These are phyloP conservation scores for Fusarium sp. DNA, from an alignment of 2,329 filamentous ascomycete species.

Conservation along the genomic window DNA sequence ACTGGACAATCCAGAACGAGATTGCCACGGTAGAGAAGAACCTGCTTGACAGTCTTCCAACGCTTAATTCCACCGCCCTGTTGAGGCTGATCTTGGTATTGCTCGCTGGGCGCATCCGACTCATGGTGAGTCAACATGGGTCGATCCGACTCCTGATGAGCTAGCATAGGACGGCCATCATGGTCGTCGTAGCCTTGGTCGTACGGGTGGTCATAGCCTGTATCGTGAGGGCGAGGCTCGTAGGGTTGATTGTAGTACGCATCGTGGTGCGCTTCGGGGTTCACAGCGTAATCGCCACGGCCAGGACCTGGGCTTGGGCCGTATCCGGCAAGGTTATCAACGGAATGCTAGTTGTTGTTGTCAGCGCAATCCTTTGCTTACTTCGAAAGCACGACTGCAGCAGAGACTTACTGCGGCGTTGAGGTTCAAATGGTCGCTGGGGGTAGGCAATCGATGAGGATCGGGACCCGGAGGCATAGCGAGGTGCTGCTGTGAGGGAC, in stretches of 20 bases:
- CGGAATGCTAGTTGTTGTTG: slow-evolving; percentile 56
- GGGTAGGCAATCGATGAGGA: slow-evolving; percentile 59
- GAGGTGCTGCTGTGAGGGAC: slow-evolving; percentile 40
- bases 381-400: not conserved
- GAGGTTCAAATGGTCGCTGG: slow-evolving; percentile 79
- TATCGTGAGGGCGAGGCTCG: slow-evolving; percentile 14
- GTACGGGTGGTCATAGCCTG: slow-evolving; percentile 53
- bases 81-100: slow-evolving; percentile 57
- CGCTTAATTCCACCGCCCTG: slow-evolving; percentile 70
- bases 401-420: slow-evolving; percentile 79
- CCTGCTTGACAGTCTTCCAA: slow-evolving; percentile 99
- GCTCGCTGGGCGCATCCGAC: slow-evolving; percentile 53
- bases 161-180: slow-evolving; percentile 69
- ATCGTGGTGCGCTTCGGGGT: slow-evolving; percentile 75
- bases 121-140: slow-evolving; percentile 79
- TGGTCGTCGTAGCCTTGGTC: slow-evolving; percentile 90
- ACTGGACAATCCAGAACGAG: slow-evolving; percentile 96
- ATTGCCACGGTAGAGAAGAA: slow-evolving; percentile 96
- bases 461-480: slow-evolving; percentile 44
- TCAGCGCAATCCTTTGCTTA: slow-evolving; percentile 11
- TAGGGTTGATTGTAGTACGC: slow-evolving; percentile 28
- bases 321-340: slow-evolving; percentile 60
- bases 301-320: slow-evolving; percentile 43
- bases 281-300: slow-evolving; percentile 74
- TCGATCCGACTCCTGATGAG: slow-evolving; percentile 76